phyloP scores from a whole-genome alignment of 345 rosid species.

The Populus euphratica region DNA sequence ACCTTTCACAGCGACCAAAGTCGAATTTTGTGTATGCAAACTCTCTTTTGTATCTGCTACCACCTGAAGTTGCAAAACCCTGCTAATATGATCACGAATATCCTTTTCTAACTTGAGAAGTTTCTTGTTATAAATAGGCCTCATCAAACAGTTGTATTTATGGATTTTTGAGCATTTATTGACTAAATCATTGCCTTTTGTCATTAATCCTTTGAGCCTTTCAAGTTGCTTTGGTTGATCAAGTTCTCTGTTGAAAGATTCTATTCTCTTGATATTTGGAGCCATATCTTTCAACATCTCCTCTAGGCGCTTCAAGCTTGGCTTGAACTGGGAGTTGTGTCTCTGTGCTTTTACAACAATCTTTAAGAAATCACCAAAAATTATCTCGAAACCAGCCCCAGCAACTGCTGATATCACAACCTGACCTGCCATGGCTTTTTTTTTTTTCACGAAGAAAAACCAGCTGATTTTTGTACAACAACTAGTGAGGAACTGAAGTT shows the following conservation, averaged over 20 bases:
- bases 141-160: neutral
- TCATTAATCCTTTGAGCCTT: neutral
- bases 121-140: conserved; percentile 7
- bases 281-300: neutral
- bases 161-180: neutral
- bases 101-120: conserved; percentile 9
- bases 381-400: neutral
- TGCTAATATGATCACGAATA: neutral
- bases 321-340: neutral
- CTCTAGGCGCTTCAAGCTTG: neutral
- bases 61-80: neutral
- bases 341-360: neutral
- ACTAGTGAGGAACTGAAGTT: too few species aligned
- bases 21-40: neutral
- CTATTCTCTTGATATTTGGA: conserved; percentile 6
- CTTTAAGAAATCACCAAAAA: neutral
- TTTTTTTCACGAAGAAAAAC: too few species aligned
- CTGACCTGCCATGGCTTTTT: too few species aligned
- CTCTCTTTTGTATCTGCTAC: conserved; percentile 5
- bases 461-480: too few species aligned
- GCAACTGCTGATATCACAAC: neutral
- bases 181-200: conserved; percentile 9
- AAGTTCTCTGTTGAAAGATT: neutral
- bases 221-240: conserved; percentile 9
- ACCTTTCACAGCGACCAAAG: too few species aligned